Conservation (phyloP, 2,329 filamentous ascomycete species). For the Penicillium sp. region DNA sequence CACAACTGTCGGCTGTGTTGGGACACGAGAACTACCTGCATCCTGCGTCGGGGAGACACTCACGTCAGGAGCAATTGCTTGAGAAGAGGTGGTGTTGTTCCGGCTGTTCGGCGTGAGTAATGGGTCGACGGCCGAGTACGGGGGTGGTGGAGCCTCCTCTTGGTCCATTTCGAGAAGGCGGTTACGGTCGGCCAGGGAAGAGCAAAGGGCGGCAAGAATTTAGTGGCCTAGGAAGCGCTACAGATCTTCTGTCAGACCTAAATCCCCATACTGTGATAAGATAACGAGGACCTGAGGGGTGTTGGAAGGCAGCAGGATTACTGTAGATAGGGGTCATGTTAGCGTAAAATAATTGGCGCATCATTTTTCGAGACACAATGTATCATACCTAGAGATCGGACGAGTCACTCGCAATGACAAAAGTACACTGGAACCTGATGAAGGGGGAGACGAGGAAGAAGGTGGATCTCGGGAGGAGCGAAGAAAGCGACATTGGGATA, state of each 20-base stretch:
- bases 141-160: slow-evolving; percentile 42
- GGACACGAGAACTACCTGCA: slow-evolving; percentile 19
- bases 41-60: slow-evolving; percentile 15
- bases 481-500: neutral
- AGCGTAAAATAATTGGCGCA: slow-evolving; percentile 5
- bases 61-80: slow-evolving; percentile 19
- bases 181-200: neutral
- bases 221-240: slow-evolving; percentile 5
- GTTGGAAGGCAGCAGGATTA: slow-evolving; percentile 35
- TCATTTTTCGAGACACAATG: neutral
- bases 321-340: neutral
- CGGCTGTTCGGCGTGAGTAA: slow-evolving; percentile 25
- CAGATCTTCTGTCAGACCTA: slow-evolving; percentile 14
- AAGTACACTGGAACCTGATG: neutral
- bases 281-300: slow-evolving; percentile 2
- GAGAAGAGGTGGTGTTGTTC: slow-evolving; percentile 15
- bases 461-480: neutral
- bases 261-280: slow-evolving; percentile 20
- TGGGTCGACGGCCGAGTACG: slow-evolving; percentile 43
- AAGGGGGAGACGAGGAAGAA: neutral
- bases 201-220: neutral
- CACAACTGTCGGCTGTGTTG: slow-evolving; percentile 10
- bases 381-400: neutral
- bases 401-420: neutral
- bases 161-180: slow-evolving; percentile 29